phyloP scores from a whole-genome alignment of 371 early-diverging fungal genomes.

The Apophysomyces ossiformis region DNA sequence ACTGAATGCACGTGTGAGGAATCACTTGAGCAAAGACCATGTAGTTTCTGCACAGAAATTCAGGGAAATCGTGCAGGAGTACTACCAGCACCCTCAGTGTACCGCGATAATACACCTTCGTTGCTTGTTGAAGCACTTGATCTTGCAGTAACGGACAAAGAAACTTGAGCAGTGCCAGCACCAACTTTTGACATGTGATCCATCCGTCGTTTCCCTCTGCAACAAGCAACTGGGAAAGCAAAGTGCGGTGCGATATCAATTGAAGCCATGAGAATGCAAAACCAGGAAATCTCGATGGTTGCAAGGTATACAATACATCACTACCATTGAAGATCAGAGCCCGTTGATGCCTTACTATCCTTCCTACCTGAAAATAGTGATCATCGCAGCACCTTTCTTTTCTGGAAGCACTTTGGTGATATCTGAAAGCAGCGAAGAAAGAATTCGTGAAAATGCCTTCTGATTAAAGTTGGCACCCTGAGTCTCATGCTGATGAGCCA shows the following conservation, averaged over 20 bases:
- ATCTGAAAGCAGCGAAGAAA: slow-evolving; percentile 85
- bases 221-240: slow-evolving; percentile 84
- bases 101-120: slow-evolving; percentile 87
- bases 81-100: slow-evolving; percentile 90
- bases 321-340: slow-evolving; percentile 54
- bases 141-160: slow-evolving; percentile 80
- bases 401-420: slow-evolving; percentile 58
- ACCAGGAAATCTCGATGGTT: slow-evolving; percentile 88
- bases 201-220: slow-evolving; percentile 63
- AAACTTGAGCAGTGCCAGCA: slow-evolving; percentile 83
- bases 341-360: too few species aligned
- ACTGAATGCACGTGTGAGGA: slow-evolving; percentile 90
- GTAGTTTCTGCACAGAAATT: slow-evolving; percentile 92
- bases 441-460: slow-evolving; percentile 89
- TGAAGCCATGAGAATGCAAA: slow-evolving; percentile 96
- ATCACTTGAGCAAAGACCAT: slow-evolving; percentile 88
- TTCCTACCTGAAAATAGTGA: slow-evolving; percentile 39
- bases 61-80: slow-evolving; percentile 95
- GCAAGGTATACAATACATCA: slow-evolving; percentile 84
- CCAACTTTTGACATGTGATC: slow-evolving; percentile 80
- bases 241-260: slow-evolving; percentile 86
- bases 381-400: slow-evolving; percentile 23
- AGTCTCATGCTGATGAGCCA: slow-evolving; percentile 84
- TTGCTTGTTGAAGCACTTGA: slow-evolving; percentile 64
- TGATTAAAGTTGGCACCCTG: slow-evolving; percentile 83